Evolutionary conservation across 148 eudicot species (phyloP).

Genomic region (Rhododendron mucronatum): DNA sequence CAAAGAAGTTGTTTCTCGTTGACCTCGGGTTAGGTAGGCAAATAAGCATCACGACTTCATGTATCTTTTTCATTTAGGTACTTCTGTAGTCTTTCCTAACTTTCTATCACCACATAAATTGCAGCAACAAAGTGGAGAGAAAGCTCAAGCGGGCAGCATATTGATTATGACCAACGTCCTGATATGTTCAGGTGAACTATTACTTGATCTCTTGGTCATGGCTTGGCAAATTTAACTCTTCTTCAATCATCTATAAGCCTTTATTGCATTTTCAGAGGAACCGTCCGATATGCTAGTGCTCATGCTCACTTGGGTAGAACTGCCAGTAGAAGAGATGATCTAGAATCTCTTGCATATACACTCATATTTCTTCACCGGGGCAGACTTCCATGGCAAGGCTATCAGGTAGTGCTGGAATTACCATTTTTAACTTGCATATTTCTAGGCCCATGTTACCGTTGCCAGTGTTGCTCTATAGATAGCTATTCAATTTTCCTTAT

Average conservation of each 20-base stretch:
- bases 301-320: conserved; percentile 98
- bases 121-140: conserved; percentile 93
- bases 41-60: background rate
- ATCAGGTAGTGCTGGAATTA: conserved; percentile 44
- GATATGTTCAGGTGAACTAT: conserved; percentile 72
- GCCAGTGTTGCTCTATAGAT: background rate
- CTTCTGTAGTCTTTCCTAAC: background rate
- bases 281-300: conserved; percentile 89
- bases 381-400: conserved; percentile 95
- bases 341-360: conserved; percentile 89
- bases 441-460: background rate
- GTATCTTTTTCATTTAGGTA: background rate
- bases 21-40: conserved; percentile 80
- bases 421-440: background rate
- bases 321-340: conserved; percentile 89
- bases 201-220: conserved; percentile 2
- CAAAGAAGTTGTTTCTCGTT: conserved; percentile 83
- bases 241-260: background rate
- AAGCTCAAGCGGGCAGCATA: conserved; percentile 56
- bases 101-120: conserved; percentile 13
- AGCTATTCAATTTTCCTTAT: background rate
- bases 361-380: conserved; percentile 81
- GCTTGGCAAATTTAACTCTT: background rate
- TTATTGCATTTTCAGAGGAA: conserved; percentile 45
- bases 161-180: conserved; percentile 88